Evolutionary conservation across 1,139 yeast genomes (phyloP).

Genomic region (Kurtzmaniella natalensis): DNA sequence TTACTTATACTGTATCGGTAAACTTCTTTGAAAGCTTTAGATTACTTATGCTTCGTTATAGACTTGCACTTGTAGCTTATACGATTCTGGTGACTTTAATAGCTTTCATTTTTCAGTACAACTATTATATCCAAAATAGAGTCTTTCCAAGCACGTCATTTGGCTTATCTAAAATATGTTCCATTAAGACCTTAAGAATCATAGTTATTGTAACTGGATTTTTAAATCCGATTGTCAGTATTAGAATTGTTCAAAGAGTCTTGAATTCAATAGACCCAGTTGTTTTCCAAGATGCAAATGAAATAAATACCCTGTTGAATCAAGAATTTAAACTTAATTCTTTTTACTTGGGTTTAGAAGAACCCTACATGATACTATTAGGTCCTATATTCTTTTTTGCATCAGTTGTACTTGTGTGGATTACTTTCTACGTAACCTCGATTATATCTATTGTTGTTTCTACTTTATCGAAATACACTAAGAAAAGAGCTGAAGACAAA

Average conservation of each 20-base stretch:
- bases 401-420: constrained; percentile 44
- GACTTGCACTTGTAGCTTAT: constrained; percentile 57
- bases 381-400: constrained; percentile 56
- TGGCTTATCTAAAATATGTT: constrained; percentile 34
- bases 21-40: constrained; percentile 46
- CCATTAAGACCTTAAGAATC: constrained; percentile 17
- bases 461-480: no score
- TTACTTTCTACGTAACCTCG: constrained; percentile 19
- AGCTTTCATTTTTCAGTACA: constrained; percentile 45
- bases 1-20: constrained; percentile 25
- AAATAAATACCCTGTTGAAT: constrained; percentile 23
- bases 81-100: constrained; percentile 48
- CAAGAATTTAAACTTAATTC: constrained; percentile 25
- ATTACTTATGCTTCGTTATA: constrained; percentile 55
- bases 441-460: constrained; percentile 7
- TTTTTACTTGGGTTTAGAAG: constrained; percentile 67
- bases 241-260: constrained; percentile 15
- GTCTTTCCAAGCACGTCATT: constrained; percentile 49
- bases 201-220: constrained; percentile 17
- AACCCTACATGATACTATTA: constrained; percentile 48
- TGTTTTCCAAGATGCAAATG: constrained; percentile 35
- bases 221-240: constrained; percentile 36
- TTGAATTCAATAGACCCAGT: constrained; percentile 54
- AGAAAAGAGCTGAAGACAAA: no score
- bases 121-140: constrained; percentile 30